Base-by-base conservation (phyloP, 169 alveolate species). In the Plasmodium blacklocki region DNA sequence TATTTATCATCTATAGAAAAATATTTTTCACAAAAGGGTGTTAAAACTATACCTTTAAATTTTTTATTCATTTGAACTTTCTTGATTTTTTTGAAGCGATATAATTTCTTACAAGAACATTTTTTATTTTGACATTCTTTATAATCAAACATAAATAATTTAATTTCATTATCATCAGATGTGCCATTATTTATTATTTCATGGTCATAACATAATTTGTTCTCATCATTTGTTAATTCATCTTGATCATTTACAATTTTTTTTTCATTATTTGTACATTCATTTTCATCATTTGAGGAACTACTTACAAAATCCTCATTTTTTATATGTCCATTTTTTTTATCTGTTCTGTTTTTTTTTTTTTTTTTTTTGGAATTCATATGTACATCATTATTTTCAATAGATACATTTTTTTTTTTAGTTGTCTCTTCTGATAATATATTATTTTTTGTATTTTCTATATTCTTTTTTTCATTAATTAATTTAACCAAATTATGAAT, bases 41-140 rank as follows among this genome's bases (percentile, higher is more conserved):
- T 86, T 86, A 86, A 86, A 26, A 86, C 92, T 49, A 86, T 86
- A 26, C 92, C 92, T 72, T 86, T 86, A 86, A 86, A 86, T 54
- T 86, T 86, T 63, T 86, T 86, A 70, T 86, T 86, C 21, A 56
- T 43, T 50, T 72, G 88, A 7, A 74, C 92, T 67, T 62, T 86
- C 62, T 73, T 86, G 47, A 86, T 86, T 47, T 86, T 86, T 73
- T 86, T 86, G 73, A 86, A 86, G 15, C 88, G 88, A 47, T 86
- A 86, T 47, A 86, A 60, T 45, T 86, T 86, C 68, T 86, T 86
- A 60, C 92, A 86, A 26, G 92, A 86, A 39, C 92, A 86, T 73
- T 86, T 86, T 6, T 86, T 72, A 66, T 86, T 86, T 56, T 86
- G 92, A 23, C 92, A 86, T 47, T 86, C 92, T 11, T 86, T 70